These are phyloP conservation scores for Orbilia quercus DNA, from an alignment of 2,329 filamentous ascomycete genomes.

Conservation along the genomic window DNA sequence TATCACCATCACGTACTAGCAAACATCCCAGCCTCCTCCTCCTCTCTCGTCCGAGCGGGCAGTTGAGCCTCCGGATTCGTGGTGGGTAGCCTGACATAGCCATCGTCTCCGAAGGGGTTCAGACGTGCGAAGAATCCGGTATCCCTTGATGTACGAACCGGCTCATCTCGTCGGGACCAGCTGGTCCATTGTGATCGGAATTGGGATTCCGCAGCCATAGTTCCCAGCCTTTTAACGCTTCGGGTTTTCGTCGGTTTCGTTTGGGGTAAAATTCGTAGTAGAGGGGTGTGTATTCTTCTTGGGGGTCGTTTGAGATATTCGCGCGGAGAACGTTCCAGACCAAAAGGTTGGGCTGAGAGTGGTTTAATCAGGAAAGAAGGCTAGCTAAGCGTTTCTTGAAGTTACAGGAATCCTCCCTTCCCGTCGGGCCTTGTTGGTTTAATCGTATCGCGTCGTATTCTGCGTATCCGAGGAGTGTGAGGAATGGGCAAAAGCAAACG, in stretches of 20 bases:
- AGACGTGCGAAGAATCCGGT: conserved; percentile 78
- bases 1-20: conserved; percentile 76
- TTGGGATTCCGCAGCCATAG: conserved; percentile 81
- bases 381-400: too few species aligned
- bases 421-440: too few species aligned
- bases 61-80: conserved; percentile 79
- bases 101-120: conserved; percentile 86
- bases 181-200: conserved; percentile 79
- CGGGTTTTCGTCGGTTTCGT: conserved; percentile 30
- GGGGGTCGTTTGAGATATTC: conserved; percentile 35
- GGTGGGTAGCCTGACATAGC: conserved; percentile 90
- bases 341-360: too few species aligned
- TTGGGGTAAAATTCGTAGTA: conserved; percentile 9
- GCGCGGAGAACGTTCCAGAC: too few species aligned
- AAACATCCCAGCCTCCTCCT: conserved; percentile 97
- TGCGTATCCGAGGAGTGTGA: conserved; percentile 24
- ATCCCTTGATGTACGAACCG: conserved; percentile 75
- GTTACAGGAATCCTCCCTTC: too few species aligned
- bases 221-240: conserved; percentile 56
- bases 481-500: conserved; percentile 33
- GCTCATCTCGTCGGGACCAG: conserved; percentile 87
- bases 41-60: conserved; percentile 82
- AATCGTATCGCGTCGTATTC: conserved; percentile 8
- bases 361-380: too few species aligned
- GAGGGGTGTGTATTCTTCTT: conserved; percentile 22